Conservation (phyloP, 805 yeast genomes). For the Candida saitoana region DNA sequence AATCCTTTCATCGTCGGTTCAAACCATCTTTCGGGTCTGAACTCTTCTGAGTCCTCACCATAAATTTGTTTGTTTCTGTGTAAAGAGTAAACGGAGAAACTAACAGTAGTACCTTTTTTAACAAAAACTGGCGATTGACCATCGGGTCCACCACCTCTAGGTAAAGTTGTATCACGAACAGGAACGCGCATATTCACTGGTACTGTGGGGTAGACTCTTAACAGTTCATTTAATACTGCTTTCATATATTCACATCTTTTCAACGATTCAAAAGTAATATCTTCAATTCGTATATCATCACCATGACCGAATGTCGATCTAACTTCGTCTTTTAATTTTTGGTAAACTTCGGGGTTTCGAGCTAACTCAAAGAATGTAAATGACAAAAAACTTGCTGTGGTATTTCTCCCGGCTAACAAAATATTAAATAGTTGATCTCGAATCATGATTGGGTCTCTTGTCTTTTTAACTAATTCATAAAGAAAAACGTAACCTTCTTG, state of each 20-base stretch:
- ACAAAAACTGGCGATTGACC: constrained; percentile 36
- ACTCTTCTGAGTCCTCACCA: constrained; percentile 44
- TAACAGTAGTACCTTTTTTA: constrained; percentile 41
- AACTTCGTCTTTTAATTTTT: constrained; percentile 25
- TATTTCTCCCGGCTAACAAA: constrained; percentile 35
- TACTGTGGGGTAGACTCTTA: constrained; percentile 32
- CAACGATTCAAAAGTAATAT: constrained; percentile 28
- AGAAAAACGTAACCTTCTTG: constrained; percentile 31
- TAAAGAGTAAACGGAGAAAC: constrained; percentile 37
- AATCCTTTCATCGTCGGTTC: constrained; percentile 26
- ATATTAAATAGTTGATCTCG: constrained; percentile 38
- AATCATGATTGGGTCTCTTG: constrained; percentile 31
- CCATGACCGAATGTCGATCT: constrained; percentile 21
- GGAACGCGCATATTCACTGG: constrained; percentile 28
- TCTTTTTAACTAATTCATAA: constrained; percentile 35
- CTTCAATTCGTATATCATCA: constrained; percentile 13
- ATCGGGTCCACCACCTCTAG: constrained; percentile 32
- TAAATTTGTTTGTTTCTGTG: constrained; percentile 40
- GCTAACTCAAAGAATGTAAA: constrained; percentile 29
- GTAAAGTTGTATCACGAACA: constrained; percentile 24
- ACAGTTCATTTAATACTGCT: constrained; percentile 25
- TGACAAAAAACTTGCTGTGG: constrained; percentile 32
- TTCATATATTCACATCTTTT: constrained; percentile 30
- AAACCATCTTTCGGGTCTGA: constrained; percentile 49
- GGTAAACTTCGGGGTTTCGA: constrained; percentile 25